These are phyloP conservation scores for Bothriochloa decipiens DNA, from an alignment of 176 grass and related monocot genomes.

Conservation along the genomic window DNA sequence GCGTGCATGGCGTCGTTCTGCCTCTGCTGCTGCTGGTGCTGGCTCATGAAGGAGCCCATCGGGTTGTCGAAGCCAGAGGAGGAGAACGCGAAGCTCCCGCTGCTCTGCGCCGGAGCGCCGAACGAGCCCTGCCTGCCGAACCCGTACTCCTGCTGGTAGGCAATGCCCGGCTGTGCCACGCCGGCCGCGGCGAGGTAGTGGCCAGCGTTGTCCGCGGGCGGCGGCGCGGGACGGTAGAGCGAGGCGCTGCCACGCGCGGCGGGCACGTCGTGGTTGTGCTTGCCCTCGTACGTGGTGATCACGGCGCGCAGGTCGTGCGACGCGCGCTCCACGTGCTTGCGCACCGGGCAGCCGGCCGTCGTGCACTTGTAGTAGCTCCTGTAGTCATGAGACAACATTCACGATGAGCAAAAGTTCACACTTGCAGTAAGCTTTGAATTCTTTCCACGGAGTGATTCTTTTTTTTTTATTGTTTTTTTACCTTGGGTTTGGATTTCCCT, in stretches of 20 bases:
- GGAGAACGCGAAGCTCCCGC: slow-evolving; percentile 39
- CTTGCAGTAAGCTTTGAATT: background rate
- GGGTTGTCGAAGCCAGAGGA: slow-evolving; percentile 53
- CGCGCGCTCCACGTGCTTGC: slow-evolving; percentile 98
- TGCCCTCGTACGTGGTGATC: slow-evolving; percentile 97
- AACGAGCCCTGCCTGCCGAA: slow-evolving; percentile 47
- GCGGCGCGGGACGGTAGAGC: slow-evolving; percentile 59
- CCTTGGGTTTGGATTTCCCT: slow-evolving; percentile 93
- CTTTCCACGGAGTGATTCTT: background rate
- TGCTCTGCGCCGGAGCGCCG: slow-evolving; percentile 36
- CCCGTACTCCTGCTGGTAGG: slow-evolving; percentile 53
- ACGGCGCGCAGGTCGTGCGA: slow-evolving; percentile 84
- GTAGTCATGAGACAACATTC: background rate
- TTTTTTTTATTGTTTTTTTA: background rate
- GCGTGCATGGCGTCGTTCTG: slow-evolving; percentile 63
- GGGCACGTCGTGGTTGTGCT: slow-evolving; percentile 96
- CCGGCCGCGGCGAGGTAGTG: slow-evolving; percentile 8
- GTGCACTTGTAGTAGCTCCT: slow-evolving; percentile 99
- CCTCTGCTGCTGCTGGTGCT: slow-evolving; percentile 67
- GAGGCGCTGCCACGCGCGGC: slow-evolving; percentile 72
- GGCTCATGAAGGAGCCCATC: slow-evolving; percentile 62
- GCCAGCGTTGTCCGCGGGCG: slow-evolving; percentile 27
- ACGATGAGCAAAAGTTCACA: background rate
- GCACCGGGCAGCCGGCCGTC: slow-evolving; percentile 71
- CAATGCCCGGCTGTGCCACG: slow-evolving; percentile 28